Conservation (phyloP, 2,329 filamentous ascomycete genomes). For the Pyrenophora seminiperda region DNA sequence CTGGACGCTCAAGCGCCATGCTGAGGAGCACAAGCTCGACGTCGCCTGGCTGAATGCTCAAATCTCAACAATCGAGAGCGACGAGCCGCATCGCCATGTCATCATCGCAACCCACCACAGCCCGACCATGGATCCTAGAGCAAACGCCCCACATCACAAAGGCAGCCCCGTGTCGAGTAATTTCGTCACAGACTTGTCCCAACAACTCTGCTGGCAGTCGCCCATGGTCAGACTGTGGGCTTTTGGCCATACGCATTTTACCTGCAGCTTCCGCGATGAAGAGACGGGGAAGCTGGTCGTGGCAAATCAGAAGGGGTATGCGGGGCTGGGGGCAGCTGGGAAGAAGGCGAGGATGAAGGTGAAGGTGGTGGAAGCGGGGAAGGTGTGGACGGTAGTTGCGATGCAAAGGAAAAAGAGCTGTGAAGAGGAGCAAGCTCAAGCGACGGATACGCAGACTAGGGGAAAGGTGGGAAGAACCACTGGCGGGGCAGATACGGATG, state of each 20-base stretch:
- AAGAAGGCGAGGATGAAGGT: not conserved
- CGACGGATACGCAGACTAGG: too few species aligned
- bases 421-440: not conserved
- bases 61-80: conserved; percentile 22
- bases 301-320: conserved; percentile 52
- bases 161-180: conserved; percentile 27
- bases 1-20: conserved; percentile 51
- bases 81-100: conserved; percentile 32
- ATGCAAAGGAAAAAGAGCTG: not conserved
- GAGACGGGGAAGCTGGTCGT: conserved; percentile 40
- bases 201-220: conserved; percentile 46
- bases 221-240: conserved; percentile 52
- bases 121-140: conserved; percentile 45
- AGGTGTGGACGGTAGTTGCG: conserved; percentile 3
- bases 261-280: conserved; percentile 49
- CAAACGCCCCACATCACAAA: conserved; percentile 45
- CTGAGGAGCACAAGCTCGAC: conserved; percentile 47
- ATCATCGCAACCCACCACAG: conserved; percentile 54
- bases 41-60: conserved; percentile 53
- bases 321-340: conserved; percentile 10
- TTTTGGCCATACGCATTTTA: conserved; percentile 59
- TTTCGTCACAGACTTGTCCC: conserved; percentile 51
- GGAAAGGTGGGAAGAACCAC: too few species aligned
- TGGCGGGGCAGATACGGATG: too few species aligned
- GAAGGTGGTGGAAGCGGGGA: conserved; percentile 1